Base-by-base conservation (phyloP, 2,329 filamentous ascomycete genomes). In the Penicillium sp. region DNA sequence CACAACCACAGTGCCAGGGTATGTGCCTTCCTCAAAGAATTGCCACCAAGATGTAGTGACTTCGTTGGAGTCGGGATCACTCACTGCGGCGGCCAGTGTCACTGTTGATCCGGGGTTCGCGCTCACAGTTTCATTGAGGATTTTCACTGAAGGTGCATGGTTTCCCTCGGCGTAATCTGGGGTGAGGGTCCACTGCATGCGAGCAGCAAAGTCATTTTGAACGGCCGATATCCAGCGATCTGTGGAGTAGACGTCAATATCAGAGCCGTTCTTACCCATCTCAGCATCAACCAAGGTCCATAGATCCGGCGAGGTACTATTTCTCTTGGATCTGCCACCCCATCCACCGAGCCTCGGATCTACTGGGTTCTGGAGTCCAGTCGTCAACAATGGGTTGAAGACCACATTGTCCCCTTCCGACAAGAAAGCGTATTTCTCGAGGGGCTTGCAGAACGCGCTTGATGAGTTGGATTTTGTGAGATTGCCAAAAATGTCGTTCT, bases 141-240 rank as follows among this genome's bases (percentile, higher is more conserved):
- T 55, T 37, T 53, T 16, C 3, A 58, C 56, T 3, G 29, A 28
- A 8, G 57, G 54, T 14, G 57, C 44, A 46, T 60, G 57, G 28
- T 60, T 60, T 16, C 37, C 57, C 1, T 36, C 14, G 6, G 18
- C 11, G 26, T 55, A 60, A 14, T 57, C 18, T 9, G 54, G 39
- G 8, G 54, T 60, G 18, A 60, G 14, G 26, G 57, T 60, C 57
- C 57, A 60, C 36, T 57, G 54, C 44, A 60, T 60, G 10, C 57
- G 54, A 48, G 57, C 54, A 5, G 57, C 57, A 51, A 60, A 60
- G 36, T 60, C 57, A 23, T 60, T 60, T 39, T 60, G 54, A 24
- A 55, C 26, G 11, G 54, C 37, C 11, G 51, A 33, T 3, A 50
- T 48, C 57, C 57, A 60, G 10, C 57, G 54, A 31, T 51, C 13